Conservation (phyloP, 805 yeast genomes). For the Suhomyces sp. region DNA sequence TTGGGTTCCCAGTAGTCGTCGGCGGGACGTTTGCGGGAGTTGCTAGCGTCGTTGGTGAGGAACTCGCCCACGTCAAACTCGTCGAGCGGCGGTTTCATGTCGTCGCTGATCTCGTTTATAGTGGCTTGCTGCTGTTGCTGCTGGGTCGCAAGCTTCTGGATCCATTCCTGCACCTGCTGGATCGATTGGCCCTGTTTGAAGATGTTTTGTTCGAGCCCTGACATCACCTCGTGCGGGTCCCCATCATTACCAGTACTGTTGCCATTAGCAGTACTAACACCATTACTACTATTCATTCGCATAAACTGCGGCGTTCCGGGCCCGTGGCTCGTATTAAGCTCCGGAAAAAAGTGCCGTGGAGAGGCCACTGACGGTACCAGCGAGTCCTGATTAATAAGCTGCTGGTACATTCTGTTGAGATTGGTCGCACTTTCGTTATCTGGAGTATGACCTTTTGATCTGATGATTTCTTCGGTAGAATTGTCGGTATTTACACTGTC, state of each 20-base stretch:
- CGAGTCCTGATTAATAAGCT: slow-evolving; percentile 26
- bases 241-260: slow-evolving; percentile 3
- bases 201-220: slow-evolving; percentile 47
- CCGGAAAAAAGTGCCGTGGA: slow-evolving; percentile 35
- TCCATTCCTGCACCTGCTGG: slow-evolving; percentile 58
- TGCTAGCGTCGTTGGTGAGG: slow-evolving; percentile 37
- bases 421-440: slow-evolving; percentile 7
- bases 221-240: slow-evolving; percentile 15
- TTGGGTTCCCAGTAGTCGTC: slow-evolving; percentile 1
- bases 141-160: slow-evolving; percentile 31
- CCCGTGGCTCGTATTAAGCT: slow-evolving; percentile 17
- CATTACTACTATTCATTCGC: slow-evolving; percentile 5
- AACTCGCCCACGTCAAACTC: slow-evolving; percentile 50
- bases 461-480: slow-evolving; percentile 26
- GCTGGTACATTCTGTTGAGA: slow-evolving; percentile 31
- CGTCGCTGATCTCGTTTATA: slow-evolving; percentile 10
- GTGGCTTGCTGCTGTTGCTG: slow-evolving; percentile 14
- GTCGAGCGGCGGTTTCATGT: slow-evolving; percentile 12
- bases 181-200: slow-evolving; percentile 50
- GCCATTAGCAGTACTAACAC: not conserved
- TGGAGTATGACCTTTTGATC: slow-evolving; percentile 23
- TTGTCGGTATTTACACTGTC: slow-evolving; percentile 2
- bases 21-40: not conserved
- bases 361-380: slow-evolving; percentile 17
- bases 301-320: slow-evolving; percentile 10